Base-by-base conservation (phyloP, 257 asterid genomes). In the Primulina tabacum region DNA sequence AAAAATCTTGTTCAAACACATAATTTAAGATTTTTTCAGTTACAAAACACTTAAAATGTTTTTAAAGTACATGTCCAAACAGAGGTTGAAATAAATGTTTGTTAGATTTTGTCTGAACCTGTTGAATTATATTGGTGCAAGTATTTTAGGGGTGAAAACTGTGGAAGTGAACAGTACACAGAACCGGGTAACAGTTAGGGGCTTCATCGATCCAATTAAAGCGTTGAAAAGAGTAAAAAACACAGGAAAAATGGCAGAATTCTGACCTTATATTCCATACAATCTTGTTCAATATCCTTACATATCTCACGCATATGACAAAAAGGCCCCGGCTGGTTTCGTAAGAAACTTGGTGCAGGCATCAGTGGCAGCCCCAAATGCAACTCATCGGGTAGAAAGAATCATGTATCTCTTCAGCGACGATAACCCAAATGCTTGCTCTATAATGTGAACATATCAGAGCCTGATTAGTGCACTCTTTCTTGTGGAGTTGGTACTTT, bases 251-350 rank as follows among this genome's bases (percentile, higher is more conserved):
- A 79, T 92, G 75, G 98, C 96, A 0, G 95, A 89, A 7, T 77
- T 92, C 38, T 92, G 96, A 96, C 98, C 98, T n/a, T 89, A 86
- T 8, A 79, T 89, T 6, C 95, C 92, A 0, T 80, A 89, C 82
- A 92, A 86, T 66, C 71, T 92, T 7, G 92, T 88, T 1, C 81
- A 84, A 11, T 77, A 89, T 62, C 98, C 98, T n/a, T 82, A 85
- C 12, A 83, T 61, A 2, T 18, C 92, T 61, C 93, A 86, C 73
- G 89, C 85, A 16, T 92, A 92, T 29, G 96, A 92, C 78, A 85
- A 74, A 50, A 85, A 72, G 75, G 98, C 98, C 34, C 98, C 98
- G 4, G 62, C 96, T 16, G 98, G 98, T 4, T 85, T 76, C 35
- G 96, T 92, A 0, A 68, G 84, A 57, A 88, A 88, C 74, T 85